Evolutionary conservation across 2,329 filamentous ascomycete genomes (phyloP).

Genomic region (Pestalotiopsis sp.): DNA sequence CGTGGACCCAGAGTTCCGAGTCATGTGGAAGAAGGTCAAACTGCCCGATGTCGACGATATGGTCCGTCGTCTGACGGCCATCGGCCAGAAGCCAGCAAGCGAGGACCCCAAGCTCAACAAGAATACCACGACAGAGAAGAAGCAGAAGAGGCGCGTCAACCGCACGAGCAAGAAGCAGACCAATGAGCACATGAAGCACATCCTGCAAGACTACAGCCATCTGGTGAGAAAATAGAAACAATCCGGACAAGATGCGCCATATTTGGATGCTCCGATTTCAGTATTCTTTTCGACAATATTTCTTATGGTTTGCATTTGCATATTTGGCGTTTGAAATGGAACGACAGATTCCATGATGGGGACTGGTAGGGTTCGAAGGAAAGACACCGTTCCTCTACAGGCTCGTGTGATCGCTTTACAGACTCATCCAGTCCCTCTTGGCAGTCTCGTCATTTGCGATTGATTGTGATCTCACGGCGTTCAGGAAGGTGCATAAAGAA

Average conservation of each 20-base stretch:
- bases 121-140: conserved; percentile 65
- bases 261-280: background rate
- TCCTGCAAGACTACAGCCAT: conserved; percentile 64
- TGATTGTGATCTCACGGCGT: background rate
- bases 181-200: conserved; percentile 81
- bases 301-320: background rate
- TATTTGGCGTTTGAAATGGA: background rate
- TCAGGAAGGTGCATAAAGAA: background rate
- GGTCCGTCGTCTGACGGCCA: conserved; percentile 72
- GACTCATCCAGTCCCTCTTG: background rate
- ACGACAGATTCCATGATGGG: background rate
- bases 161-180: conserved; percentile 78
- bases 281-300: background rate
- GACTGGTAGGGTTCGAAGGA: no score
- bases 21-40: conserved; percentile 79
- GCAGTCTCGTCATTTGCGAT: background rate
- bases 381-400: background rate
- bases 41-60: conserved; percentile 73
- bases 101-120: conserved; percentile 69
- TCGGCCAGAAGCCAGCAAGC: conserved; percentile 81
- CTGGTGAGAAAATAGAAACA: conserved; percentile 36
- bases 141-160: conserved; percentile 67
- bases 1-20: conserved; percentile 81
- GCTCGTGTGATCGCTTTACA: background rate
- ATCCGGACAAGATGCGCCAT: background rate